Percentiles rank a stretch among this genome's conserved stretches.
These are phyloP conservation scores for Spatholobus suberectus DNA, from an alignment of 306 rosid species.

Conservation along the genomic window DNA sequence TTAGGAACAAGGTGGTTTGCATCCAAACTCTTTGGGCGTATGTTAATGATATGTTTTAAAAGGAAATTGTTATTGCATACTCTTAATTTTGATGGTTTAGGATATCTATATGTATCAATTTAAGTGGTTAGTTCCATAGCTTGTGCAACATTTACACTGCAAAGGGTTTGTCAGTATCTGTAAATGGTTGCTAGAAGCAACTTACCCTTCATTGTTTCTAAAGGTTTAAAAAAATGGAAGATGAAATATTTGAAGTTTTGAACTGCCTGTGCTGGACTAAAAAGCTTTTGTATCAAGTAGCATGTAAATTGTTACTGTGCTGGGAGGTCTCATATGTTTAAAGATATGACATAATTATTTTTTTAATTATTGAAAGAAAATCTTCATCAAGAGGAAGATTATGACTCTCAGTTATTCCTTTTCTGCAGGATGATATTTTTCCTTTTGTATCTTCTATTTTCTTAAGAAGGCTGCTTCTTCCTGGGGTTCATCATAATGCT, in stretches of 20 bases:
- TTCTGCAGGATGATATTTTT: conserved; percentile 74
- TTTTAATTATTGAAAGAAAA: neutral
- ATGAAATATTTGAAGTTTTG: conserved; percentile 34
- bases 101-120: neutral
- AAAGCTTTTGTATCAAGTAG: conserved; percentile 3
- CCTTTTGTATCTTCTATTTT: conserved; percentile 81
- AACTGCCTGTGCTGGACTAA: neutral
- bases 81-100: conserved; percentile 33
- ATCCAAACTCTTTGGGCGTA: neutral
- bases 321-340: conserved; percentile 39
- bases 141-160: conserved; percentile 22
- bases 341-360: conserved; percentile 15
- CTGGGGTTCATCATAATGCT: conserved; percentile 80
- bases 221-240: neutral
- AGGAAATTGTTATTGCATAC: conserved; percentile 7
- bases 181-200: conserved; percentile 29
- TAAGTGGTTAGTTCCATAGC: conserved; percentile 3
- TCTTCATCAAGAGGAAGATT: conserved; percentile 8
- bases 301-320: conserved; percentile 19
- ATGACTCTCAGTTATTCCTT: conserved; percentile 39
- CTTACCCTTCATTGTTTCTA: conserved; percentile 17
- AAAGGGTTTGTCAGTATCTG: neutral
- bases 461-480: conserved; percentile 83
- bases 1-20: conserved; percentile 10
- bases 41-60: conserved; percentile 7